phyloP scores from a whole-genome alignment of 2,329 filamentous ascomycete species.

The Aspergillus tanneri region DNA sequence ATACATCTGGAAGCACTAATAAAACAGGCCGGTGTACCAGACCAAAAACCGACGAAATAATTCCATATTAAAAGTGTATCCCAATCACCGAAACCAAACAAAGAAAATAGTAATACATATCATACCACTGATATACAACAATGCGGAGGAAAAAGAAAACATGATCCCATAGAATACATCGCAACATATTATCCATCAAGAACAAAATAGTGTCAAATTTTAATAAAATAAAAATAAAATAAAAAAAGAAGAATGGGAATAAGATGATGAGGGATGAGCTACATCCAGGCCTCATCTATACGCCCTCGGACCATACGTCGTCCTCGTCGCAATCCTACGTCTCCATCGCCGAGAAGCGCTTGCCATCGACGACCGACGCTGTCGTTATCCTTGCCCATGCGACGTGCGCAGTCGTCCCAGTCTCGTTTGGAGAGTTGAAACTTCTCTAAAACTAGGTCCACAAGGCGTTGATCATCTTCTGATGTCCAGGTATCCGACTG shows the following conservation, averaged over 20 bases:
- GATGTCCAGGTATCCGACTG: constrained; percentile 33
- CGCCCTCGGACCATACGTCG: constrained; percentile 27
- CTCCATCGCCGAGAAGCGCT: constrained; percentile 44
- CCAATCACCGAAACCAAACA: background rate
- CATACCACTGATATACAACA: background rate
- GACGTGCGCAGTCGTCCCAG: constrained; percentile 48
- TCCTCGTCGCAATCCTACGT: constrained; percentile 41
- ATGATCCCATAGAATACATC: constrained; percentile 10
- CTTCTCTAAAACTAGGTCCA: constrained; percentile 47
- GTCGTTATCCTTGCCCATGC: constrained; percentile 42
- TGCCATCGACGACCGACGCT: constrained; percentile 46
- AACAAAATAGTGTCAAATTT: constrained; percentile 1
- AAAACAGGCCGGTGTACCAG: background rate
- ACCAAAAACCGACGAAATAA: background rate
- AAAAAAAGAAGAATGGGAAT: background rate
- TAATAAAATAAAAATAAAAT: constrained; percentile 1
- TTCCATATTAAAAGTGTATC: constrained; percentile 1
- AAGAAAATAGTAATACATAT: constrained; percentile 2
- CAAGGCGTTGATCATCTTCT: constrained; percentile 44
- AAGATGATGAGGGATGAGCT: constrained; percentile 8
- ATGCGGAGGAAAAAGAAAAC: background rate
- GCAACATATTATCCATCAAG: background rate
- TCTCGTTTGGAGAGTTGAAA: constrained; percentile 44
- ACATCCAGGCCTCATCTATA: constrained; percentile 29
- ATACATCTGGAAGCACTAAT: background rate